Evolutionary conservation across 2,329 filamentous ascomycete genomes (phyloP), one percentile per base, ranked within the genome.

Genomic region (Paraphoma sp.): DNA sequence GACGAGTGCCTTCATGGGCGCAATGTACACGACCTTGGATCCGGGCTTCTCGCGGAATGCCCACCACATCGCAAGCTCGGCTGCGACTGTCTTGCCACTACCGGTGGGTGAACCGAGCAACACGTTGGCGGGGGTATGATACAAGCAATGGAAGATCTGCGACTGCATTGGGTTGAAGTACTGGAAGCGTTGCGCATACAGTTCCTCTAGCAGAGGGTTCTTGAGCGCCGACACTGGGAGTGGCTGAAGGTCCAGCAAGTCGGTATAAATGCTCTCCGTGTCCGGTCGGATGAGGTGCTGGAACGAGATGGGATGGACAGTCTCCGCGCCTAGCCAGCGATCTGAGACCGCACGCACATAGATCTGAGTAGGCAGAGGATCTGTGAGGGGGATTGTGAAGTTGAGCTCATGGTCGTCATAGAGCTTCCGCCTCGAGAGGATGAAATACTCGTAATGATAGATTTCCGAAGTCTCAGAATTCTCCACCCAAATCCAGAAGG

Each of bases 101-200:
- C 95, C 95, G 0, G 96, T 99, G 0, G 95, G 96, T 2, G 95
- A 98, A 7, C 96, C 95, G 8, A 99, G 85, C 3, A 99, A 84
- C 4, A 99, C 93, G 71, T 99, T 99, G 45, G 91, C 89, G 7
- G 90, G 79, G 0, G 95, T 97, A 73, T 98, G 90, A 65, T 99
- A 99, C 33, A 99, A 85, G 12, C 92, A 94, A 71, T 99, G 95
- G 78, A 99, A 99, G 49, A 99, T 92, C 71, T 99, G 95, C 0
- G 95, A 98, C 77, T 99, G 95, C 96, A 99, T 98, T 0, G 95
- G 95, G 72, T 99, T 99, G 83, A 99, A 99, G 78, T 89, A 99
- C 63, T 95, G 89, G 76, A 99, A 99, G 31, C 93, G 87, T 73
- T 94, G 83, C 0, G 84, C 88, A 70, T 99, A 99, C 1, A 99